Evolutionary conservation across 1,284 basidiomycete species (phyloP).

Genomic region (Austroboletus niveus): DNA sequence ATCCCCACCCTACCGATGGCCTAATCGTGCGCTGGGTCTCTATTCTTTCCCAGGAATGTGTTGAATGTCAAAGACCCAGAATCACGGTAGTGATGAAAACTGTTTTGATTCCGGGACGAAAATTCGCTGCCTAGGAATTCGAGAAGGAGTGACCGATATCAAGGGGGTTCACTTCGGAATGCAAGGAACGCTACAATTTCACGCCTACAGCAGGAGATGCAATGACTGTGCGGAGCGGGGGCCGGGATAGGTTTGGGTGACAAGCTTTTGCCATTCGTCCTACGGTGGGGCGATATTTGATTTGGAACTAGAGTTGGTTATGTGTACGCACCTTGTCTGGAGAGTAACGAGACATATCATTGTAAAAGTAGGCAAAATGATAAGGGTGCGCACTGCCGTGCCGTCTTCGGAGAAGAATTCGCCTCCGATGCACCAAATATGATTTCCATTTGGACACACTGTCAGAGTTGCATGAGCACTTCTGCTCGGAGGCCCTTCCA

Average conservation of each 20-base stretch:
- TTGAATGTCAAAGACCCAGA: constrained; percentile 79
- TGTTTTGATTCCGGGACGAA: constrained; percentile 82
- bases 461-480: constrained; percentile 81
- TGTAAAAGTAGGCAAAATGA: constrained; percentile 53
- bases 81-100: constrained; percentile 90
- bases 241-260: constrained; percentile 80
- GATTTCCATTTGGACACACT: constrained; percentile 72
- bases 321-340: constrained; percentile 62
- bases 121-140: constrained; percentile 69
- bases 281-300: not conserved
- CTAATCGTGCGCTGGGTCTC: constrained; percentile 85
- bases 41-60: constrained; percentile 85
- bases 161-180: no score
- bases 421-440: constrained; percentile 80
- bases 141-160: no score
- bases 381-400: constrained; percentile 57
- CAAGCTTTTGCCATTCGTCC: constrained; percentile 78
- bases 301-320: not conserved
- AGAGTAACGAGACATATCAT: constrained; percentile 78
- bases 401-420: constrained; percentile 85
- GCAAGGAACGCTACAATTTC: constrained; percentile 82
- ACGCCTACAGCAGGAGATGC: constrained; percentile 75
- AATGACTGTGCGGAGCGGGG: constrained; percentile 84
- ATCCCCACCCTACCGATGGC: constrained; percentile 57
- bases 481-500: constrained; percentile 75